Evolutionary conservation across 202 grass and related monocot species (phyloP).

Genomic region (Zoysia matrella): DNA sequence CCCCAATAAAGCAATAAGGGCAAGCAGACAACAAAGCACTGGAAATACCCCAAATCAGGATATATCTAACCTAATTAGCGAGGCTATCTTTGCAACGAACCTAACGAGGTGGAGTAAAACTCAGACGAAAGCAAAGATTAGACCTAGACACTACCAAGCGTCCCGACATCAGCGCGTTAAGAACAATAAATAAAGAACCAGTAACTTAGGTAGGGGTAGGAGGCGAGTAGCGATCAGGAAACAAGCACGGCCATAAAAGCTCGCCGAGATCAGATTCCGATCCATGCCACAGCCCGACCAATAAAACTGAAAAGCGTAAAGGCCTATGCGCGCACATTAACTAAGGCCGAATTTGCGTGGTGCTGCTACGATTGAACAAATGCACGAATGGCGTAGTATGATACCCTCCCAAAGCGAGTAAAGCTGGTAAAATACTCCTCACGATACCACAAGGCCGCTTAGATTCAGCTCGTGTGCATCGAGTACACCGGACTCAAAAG

Average conservation of each 20-base stretch:
- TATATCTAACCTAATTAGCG: slow-evolving; percentile 1
- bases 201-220: slow-evolving; percentile 23
- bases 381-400: slow-evolving; percentile 44
- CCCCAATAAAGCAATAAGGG: neutral
- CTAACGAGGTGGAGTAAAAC: neutral
- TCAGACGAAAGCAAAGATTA: slow-evolving; percentile 9
- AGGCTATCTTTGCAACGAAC: neutral
- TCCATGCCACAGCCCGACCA: slow-evolving; percentile 37
- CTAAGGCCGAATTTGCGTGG: slow-evolving; percentile 45
- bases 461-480: slow-evolving; percentile 45
- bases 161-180: neutral
- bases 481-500: neutral
- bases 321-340: slow-evolving; percentile 43
- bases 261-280: slow-evolving; percentile 50
- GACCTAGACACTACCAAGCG: slow-evolving; percentile 36
- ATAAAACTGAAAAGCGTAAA: slow-evolving; percentile 57
- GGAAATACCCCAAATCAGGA: slow-evolving; percentile 11
- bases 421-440: slow-evolving; percentile 44
- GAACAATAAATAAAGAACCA: slow-evolving; percentile 31
- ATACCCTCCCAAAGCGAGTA: slow-evolving; percentile 42
- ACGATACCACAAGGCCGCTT: slow-evolving; percentile 9
- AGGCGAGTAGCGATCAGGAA: slow-evolving; percentile 27
- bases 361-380: slow-evolving; percentile 51
- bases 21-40: neutral
- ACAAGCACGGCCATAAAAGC: slow-evolving; percentile 37